Evolutionary conservation across 805 yeast genomes (phyloP).

Genomic region (Candida maesae): DNA sequence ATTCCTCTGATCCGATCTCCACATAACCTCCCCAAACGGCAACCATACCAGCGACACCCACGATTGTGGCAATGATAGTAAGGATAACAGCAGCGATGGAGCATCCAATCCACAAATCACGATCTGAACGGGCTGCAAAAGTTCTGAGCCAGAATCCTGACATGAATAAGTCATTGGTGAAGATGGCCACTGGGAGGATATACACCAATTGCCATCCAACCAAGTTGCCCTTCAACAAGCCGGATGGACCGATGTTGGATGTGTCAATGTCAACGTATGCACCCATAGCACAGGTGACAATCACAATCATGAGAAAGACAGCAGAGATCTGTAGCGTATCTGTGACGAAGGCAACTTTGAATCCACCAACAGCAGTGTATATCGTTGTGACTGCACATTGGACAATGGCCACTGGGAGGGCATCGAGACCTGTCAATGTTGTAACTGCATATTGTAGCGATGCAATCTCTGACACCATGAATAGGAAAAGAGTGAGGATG

Average conservation of each 20-base stretch:
- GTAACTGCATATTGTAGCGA: conserved; percentile 75
- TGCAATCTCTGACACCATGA: conserved; percentile 82
- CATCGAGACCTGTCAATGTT: conserved; percentile 72
- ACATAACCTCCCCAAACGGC: conserved; percentile 86
- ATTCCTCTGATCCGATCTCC: conserved; percentile 43
- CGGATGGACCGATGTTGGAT: conserved; percentile 58
- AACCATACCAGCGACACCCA: conserved; percentile 79
- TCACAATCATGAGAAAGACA: conserved; percentile 61
- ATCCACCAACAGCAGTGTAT: conserved; percentile 87
- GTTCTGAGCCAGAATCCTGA: conserved; percentile 95
- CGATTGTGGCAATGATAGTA: conserved; percentile 59
- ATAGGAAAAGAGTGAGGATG: conserved; percentile 76
- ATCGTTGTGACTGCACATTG: conserved; percentile 85
- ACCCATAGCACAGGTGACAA: conserved; percentile 79
- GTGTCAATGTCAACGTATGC: conserved; percentile 57
- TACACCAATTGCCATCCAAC: conserved; percentile 89
- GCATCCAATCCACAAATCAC: conserved; percentile 72
- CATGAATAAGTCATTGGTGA: conserved; percentile 86
- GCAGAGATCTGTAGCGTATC: conserved; percentile 81
- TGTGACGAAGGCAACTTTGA: conserved; percentile 81
- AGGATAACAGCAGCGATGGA: conserved; percentile 68
- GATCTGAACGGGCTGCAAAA: conserved; percentile 78
- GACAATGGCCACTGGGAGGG: conserved; percentile 76
- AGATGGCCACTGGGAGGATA: conserved; percentile 79
- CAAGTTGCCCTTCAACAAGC: conserved; percentile 59